Base-by-base conservation (phyloP, 2,329 filamentous ascomycete species). In the Monilinia aucupariae region DNA sequence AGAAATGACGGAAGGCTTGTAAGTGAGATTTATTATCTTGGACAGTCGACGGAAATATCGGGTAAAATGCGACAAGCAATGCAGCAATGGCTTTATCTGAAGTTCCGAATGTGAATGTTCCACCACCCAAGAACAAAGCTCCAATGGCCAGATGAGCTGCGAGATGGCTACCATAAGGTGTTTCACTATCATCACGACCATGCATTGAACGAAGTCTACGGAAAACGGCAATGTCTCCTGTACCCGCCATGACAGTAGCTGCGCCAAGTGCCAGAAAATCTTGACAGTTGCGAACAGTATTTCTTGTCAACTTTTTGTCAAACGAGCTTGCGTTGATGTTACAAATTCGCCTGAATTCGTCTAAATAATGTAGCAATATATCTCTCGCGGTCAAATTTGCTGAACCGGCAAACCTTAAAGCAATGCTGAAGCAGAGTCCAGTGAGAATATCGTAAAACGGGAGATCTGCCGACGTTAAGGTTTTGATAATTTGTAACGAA, bases 1-100 rank as follows among this genome's bases (percentile, higher is more conserved):
- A 99, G 72, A 99, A 90, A 76, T 99, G 93, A 6, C 96, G 86
- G 78, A 99, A 94, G 4, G 96, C 94, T 78, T 99, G 94, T 7
- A 99, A 81, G 71, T 99, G 94, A 13, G 91, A 92, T 68, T 90
- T 89, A 73, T 97, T 97, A 77, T 99, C 94, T 71, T 96, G 89
- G 2, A 97, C 90, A 37, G 85, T 88, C 12, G 85, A 88, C 0
- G 94, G 94, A 74, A 96, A 97, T 25, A 97, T 82, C 0, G 94
- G 94, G 72, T 99, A 99, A 75, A 99, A 96, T 1, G 94, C 89
- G 50, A 94, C 88, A 9, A 99, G 84, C 8, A 99, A 80, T 15
- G 91, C 85, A 1, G 91, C 93, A 55, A 96, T 86, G 12, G 93
- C 92, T 61, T 96, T 80, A 72, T 97, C 88, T 45, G 89, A 93